Base-by-base conservation (phyloP, 106 monocot species). In the Triglochin maritima region DNA sequence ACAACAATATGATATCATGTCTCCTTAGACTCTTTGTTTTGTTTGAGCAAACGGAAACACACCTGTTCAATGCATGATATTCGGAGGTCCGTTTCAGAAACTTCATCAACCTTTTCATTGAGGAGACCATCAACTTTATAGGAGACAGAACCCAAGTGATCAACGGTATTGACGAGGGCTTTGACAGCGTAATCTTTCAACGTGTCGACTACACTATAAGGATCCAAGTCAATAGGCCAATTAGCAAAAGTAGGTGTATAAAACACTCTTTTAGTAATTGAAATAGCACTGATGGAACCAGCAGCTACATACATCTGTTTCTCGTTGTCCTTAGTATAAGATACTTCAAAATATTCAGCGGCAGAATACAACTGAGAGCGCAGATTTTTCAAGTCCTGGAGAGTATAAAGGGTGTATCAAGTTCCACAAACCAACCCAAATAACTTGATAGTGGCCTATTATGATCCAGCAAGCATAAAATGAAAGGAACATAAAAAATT, bases 141-240 rank as follows among this genome's bases (percentile, higher is more conserved):
- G 57, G 95, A 90, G 9, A 88, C 74, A 46, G 90, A 88, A 14
- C 95, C 90, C 76, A 96, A 79, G 80, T 96, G 95, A 79, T 96
- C 90, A 51, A 96, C 83, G 3, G 95, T 87, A 63, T 88, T 96
- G 46, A 96, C 90, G 14, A 96, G 85, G 44, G 95, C 90, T 77
- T 88, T 84, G 17, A 87, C 79, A 14, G 87, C 79, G 72, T 96
- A 96, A 55, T 96, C 90, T 69, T 96, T 96, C 80, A 96, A 77
- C 15, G 80, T 84, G 47, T 74, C 72, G 65, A 81, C 79, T 65
- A 87, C 83, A 77, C 95, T 96, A 67, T 56, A 73, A 50, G 7
- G 44, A 46, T 46, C 12, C 15, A 17, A 59, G 14, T 59, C 59
- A 59, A 4, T 29, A 29, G 29, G 4, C 7, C 0, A 5, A 29